Base-by-base conservation (phyloP, 2,329 filamentous ascomycete species). In the Exophiala sp. region DNA sequence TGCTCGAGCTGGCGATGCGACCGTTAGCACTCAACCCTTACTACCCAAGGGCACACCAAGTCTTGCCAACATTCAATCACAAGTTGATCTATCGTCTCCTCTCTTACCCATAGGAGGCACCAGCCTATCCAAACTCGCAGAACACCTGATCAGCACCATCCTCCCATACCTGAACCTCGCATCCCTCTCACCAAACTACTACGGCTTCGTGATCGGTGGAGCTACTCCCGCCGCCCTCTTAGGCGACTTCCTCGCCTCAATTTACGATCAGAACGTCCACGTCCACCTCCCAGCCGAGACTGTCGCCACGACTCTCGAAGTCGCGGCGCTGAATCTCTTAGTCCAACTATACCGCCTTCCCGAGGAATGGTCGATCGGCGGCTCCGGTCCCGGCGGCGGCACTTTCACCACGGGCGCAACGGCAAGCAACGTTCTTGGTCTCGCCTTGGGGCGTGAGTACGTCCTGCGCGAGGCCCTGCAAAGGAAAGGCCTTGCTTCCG, bases 171-270 rank as follows among this genome's bases (percentile, higher is more conserved):
- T 94, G 55, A 90, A 86, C 63, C 80, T 77, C 12, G 81, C 83
- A 64, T 85, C 83, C 61, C 78, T 80, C 39, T 83, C 80, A 40
- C 71, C 83, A 9, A 82, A 84, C 50, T 95, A 95, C 76, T 95
- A 89, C 69, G 91, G 90, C 55, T 96, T 96, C 68, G 87, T 96
- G 5, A 95, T 86, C 0, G 92, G 92, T 41, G 88, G 89, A 11
- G 77, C 80, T 6, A 88, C 91, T 0, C 89, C 90, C 5, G 83
- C 90, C 20, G 91, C 91, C 32, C 80, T 87, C 62, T 81, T 89
- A 50, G 91, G 90, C 1, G 92, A 96, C 68, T 87, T 90, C 60
- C 72, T 96, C n/a, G 90, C 92, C 57, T 85, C 85, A 4, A 80
- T 82, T 7, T 81, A 86, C 57, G 91, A 96, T 67, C 89, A 95